Percentiles rank a stretch among this genome's conserved stretches.
phyloP scores from a whole-genome alignment of 306 rosid species.

The Pyrus communis region DNA sequence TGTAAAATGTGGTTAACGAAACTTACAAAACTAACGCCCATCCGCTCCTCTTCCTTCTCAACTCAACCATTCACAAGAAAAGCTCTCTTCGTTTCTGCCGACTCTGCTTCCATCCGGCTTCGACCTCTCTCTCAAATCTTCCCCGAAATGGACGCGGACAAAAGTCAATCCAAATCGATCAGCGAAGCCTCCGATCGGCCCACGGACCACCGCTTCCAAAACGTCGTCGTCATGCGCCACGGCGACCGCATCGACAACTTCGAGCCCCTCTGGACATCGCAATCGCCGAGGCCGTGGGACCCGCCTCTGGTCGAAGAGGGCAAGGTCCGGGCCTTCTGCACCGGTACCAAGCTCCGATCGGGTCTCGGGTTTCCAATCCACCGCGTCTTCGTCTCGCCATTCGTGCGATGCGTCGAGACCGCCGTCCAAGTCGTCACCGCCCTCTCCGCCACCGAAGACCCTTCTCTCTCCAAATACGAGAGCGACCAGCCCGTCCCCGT shows the following conservation, averaged over 20 bases:
- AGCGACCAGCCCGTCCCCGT: slow-evolving; percentile 21
- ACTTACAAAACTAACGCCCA: too few relatives aligned
- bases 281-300: slow-evolving; percentile 67
- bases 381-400: slow-evolving; percentile 81
- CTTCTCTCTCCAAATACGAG: slow-evolving; percentile 3
- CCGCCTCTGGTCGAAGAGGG: slow-evolving; percentile 60
- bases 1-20: too few relatives aligned
- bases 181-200: neutral
- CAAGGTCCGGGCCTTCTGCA: slow-evolving; percentile 43
- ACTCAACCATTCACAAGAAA: neutral
- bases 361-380: slow-evolving; percentile 41
- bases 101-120: neutral
- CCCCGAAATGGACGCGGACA: slow-evolving; percentile 26
- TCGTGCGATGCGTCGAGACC: slow-evolving; percentile 83
- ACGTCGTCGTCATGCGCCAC: slow-evolving; percentile 87
- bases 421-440: slow-evolving; percentile 57
- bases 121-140: neutral
- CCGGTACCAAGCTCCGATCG: slow-evolving; percentile 48
- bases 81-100: neutral
- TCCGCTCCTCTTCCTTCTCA: too few relatives aligned
- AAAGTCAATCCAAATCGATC: neutral
- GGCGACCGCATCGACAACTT: slow-evolving; percentile 82
- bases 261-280: slow-evolving; percentile 46
- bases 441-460: slow-evolving; percentile 35
- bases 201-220: slow-evolving; percentile 35